Evolutionary conservation across 1,284 basidiomycete species (phyloP), one percentile per base, ranked within the genome.

Genomic region (Cystobasidiaceae sp.): DNA sequence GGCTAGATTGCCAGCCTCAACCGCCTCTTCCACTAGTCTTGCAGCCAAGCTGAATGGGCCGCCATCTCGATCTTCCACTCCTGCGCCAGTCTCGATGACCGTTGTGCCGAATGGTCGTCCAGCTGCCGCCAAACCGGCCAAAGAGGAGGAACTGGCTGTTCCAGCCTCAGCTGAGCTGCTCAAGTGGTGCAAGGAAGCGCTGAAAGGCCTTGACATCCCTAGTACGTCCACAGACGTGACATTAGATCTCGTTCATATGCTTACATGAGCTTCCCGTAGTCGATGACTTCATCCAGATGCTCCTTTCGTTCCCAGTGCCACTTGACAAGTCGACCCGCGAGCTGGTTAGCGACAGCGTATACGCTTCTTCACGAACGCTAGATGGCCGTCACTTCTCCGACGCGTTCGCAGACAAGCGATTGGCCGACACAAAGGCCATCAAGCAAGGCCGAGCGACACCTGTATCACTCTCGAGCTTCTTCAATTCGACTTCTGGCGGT

Each of bases 331-430:
- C 79, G 32, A 88, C 88, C 1, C 79, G 86, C 41, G 92, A 96
- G 78, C 86, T 94, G 74, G 94, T 97, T 69, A 87, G 88, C 21
- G 93, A 96, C 75, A 71, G 67, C 13, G 71, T 98, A 61, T 98
- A 98, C 75, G 88, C 90, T 41, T 92, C 89, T 73, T 93, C 89
- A 72, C 89, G 90, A 23, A 98, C 90, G 1, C 83, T 99, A 43
- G 93, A 98, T 73, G 96, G 96, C 0, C 83, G 93, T 59, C 84
- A 93, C 30, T 98, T 98, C 60, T 70, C 72, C 28, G 72, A 73
- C 66, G 70, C 72, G 50, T 74, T 70, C 37, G 63, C 69, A 1
- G 52, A 69, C 15, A 67, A 71, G 4, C 62, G 73, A n/a, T 65
- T 70, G 46, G 69, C 69, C 37, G 73, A 74, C 65, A 69, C 69